phyloP scores from a whole-genome alignment of 2,329 filamentous ascomycete genomes.

The Diaporthe eres region DNA sequence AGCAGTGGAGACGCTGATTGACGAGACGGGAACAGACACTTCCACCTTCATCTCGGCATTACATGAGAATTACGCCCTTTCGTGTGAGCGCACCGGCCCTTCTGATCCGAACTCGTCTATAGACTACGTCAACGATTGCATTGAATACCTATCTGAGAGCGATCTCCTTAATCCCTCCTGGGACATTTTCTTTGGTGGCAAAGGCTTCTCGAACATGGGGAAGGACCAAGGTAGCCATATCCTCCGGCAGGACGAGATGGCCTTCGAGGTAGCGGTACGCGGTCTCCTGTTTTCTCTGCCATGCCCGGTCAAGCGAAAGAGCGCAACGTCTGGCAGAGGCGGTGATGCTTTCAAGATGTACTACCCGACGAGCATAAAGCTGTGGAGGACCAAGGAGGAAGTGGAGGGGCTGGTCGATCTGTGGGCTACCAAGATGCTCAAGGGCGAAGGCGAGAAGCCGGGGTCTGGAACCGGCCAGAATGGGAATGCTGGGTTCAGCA shows the following conservation, averaged over 20 bases:
- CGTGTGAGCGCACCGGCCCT: constrained; percentile 74
- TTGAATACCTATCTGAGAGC: constrained; percentile 87
- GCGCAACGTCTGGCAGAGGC: constrained; percentile 55
- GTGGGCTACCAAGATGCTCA: constrained; percentile 74
- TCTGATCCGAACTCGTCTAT: constrained; percentile 73
- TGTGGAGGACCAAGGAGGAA: constrained; percentile 89
- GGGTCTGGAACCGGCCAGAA: not conserved
- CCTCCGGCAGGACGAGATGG: constrained; percentile 92
- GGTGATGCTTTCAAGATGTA: constrained; percentile 88
- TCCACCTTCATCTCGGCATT: constrained; percentile 90
- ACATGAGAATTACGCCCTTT: constrained; percentile 93
- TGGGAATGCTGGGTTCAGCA: constrained; percentile 37
- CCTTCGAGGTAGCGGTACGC: constrained; percentile 90
- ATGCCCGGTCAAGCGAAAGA: constrained; percentile 83
- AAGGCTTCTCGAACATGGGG: constrained; percentile 65
- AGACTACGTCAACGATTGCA: constrained; percentile 86
- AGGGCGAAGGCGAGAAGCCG: constrained; percentile 61
- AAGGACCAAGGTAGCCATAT: constrained; percentile 77
- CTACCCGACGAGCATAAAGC: constrained; percentile 85
- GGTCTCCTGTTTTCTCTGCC: constrained; percentile 90
- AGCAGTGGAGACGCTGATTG: constrained; percentile 81
- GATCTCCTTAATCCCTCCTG: constrained; percentile 86
- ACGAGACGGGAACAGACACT: constrained; percentile 93
- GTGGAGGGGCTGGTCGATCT: constrained; percentile 80
- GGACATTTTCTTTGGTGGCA: constrained; percentile 75